Percentiles rank a stretch among this genome's conserved stretches.
Evolutionary conservation across 1,139 yeast genomes (phyloP).

Genomic region (Pichia sp.): DNA sequence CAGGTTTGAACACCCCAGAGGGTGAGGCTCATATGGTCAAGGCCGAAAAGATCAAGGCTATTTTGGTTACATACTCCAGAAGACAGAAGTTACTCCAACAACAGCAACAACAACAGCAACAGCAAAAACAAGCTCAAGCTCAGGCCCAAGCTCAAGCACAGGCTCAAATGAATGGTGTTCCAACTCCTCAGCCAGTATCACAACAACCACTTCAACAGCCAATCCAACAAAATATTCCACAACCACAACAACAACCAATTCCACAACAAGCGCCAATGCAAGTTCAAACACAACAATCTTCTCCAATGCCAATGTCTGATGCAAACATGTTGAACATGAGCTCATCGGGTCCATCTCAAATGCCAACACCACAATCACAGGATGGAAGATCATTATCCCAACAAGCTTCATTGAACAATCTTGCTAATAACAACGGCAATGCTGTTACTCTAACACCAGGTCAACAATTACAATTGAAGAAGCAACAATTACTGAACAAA

Average conservation of each 20-base stretch:
- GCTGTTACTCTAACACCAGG: conserved; percentile 13
- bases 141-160: conserved; percentile 16
- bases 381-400: conserved; percentile 12
- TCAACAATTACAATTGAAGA: conserved; percentile 24
- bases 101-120: conserved; percentile 21
- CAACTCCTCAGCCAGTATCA: background rate
- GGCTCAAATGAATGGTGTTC: conserved; percentile 10
- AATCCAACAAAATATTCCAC: no score
- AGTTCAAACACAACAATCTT: conserved; percentile 14
- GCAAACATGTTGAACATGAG: background rate
- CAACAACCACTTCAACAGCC: conserved; percentile 14
- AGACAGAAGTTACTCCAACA: conserved; percentile 33
- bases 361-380: conserved; percentile 9
- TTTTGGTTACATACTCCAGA: conserved; percentile 36
- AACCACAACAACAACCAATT: conserved; percentile 9
- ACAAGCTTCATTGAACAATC: background rate
- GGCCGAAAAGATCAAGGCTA: conserved; percentile 63
- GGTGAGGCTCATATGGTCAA: conserved; percentile 68
- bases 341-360: conserved; percentile 14
- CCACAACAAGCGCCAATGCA: background rate
- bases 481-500: conserved; percentile 31
- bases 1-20: conserved; percentile 58
- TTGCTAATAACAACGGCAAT: conserved; percentile 6
- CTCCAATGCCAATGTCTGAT: background rate
- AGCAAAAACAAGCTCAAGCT: conserved; percentile 26